Percentiles rank a stretch among this genome's conserved stretches.
Evolutionary conservation across 305 asterid species (phyloP).

Genomic region (Coffea humblotiana): DNA sequence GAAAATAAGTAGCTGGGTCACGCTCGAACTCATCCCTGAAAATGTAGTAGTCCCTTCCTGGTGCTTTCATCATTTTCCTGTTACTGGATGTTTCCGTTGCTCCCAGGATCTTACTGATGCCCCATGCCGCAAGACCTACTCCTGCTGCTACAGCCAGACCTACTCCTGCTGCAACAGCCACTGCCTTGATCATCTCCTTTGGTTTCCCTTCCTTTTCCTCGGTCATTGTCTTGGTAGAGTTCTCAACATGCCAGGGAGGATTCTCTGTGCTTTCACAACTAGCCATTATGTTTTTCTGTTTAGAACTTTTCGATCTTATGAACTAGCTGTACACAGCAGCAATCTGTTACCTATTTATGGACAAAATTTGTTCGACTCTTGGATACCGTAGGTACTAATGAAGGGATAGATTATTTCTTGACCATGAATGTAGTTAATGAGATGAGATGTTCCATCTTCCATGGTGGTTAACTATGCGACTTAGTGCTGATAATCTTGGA

Average conservation of each 20-base stretch:
- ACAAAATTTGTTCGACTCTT: too few species aligned
- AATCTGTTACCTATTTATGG: too few species aligned
- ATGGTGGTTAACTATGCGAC: neutral
- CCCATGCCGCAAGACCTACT: neutral
- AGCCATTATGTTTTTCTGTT: neutral
- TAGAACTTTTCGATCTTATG: too few species aligned
- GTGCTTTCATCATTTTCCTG: constrained; percentile 29
- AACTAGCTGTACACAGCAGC: too few species aligned
- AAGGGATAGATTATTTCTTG: neutral
- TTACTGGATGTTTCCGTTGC: neutral
- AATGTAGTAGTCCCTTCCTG: constrained; percentile 17
- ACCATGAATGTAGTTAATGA: neutral
- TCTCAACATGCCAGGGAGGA: neutral
- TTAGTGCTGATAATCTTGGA: too few species aligned
- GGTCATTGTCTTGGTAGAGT: neutral
- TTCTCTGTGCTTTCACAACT: neutral
- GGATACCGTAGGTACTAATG: too few species aligned
- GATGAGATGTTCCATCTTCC: neutral
- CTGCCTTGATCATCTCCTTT: neutral
- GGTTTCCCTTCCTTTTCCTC: neutral
- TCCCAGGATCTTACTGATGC: neutral
- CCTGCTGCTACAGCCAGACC: neutral
- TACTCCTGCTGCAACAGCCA: neutral
- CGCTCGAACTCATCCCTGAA: constrained; percentile 22
- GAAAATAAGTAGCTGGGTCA: constrained; percentile 20